phyloP scores from a whole-genome alignment of 1,284 basidiomycete species.

The Marasmius fiardii region DNA sequence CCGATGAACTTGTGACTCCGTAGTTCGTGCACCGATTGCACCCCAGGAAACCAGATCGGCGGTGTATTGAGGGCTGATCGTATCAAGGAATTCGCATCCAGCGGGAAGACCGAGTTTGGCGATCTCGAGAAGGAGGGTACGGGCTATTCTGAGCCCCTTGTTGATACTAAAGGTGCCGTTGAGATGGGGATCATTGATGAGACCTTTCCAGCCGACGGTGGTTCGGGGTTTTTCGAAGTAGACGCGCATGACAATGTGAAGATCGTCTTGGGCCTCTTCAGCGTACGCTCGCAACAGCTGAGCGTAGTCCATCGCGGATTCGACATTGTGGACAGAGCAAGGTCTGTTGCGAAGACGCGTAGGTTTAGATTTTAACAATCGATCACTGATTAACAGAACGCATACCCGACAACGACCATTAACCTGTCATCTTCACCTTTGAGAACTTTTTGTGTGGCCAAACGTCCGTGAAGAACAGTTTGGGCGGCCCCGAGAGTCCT shows the following conservation, averaged over 20 bases:
- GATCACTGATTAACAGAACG: neutral
- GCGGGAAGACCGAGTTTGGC: conserved; percentile 83
- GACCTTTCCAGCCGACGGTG: conserved; percentile 97
- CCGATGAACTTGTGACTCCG: conserved; percentile 95
- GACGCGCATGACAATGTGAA: conserved; percentile 95
- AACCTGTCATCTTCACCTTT: conserved; percentile 86
- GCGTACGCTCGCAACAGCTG: conserved; percentile 79
- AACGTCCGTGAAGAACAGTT: conserved; percentile 84
- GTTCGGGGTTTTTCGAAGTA: conserved; percentile 97
- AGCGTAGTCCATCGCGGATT: conserved; percentile 84
- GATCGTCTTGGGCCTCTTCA: conserved; percentile 76
- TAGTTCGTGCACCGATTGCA: conserved; percentile 94
- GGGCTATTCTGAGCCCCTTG: conserved; percentile 90
- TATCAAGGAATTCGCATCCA: conserved; percentile 88
- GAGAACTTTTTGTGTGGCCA: conserved; percentile 75
- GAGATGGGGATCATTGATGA: conserved; percentile 93
- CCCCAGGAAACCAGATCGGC: conserved; percentile 97
- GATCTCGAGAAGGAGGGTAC: conserved; percentile 85
- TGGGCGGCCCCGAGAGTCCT: conserved; percentile 73
- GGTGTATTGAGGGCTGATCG: conserved; percentile 88
- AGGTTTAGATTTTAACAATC: neutral
- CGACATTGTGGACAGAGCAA: conserved; percentile 89
- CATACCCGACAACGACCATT: conserved; percentile 81
- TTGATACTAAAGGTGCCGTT: conserved; percentile 92
- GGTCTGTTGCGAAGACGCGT: conserved; percentile 51